Evolutionary conservation across 2,329 filamentous ascomycete genomes (phyloP), one percentile per base, ranked within the genome.

Genomic region (Camillea tinctor): DNA sequence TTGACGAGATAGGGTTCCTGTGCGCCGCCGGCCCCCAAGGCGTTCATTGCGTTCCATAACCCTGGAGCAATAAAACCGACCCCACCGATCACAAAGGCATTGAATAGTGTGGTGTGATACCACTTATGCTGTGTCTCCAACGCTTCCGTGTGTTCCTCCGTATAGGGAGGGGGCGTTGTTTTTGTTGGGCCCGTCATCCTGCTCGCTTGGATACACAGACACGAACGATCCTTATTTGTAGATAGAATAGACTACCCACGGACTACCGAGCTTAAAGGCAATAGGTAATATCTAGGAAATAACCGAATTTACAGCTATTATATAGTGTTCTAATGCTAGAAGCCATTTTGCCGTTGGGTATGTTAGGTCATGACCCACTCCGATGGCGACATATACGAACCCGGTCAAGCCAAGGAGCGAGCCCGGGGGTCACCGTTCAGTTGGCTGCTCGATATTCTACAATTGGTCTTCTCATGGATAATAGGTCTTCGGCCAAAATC

Each of bases 11-110:
- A 84, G 0, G 81, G 81, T 52, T 78, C 75, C 59, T 83, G 78
- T 1, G 79, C 79, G 23, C 82, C 82, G 48, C 82, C 82, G 1
- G 81, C 82, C 17, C 82, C 82, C 4, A 83, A 71, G 1, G 76
- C 73, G 61, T 81, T 84, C 79, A 84, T 83, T 1, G 82, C 82
- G 67, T 83, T 84, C 82, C 83, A 85, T 2, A 85, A 69, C 0
- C 80, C 80, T 0, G 80, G 80, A 0, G 78, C 78, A 40, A 81
- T 72, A 64, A 84, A 84, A 1, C 80, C 82, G 0, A 83, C 81
- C 15, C 74, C 75, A 13, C 82, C 82, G 52, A 84, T 82, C 17
- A 84, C 74, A 53, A 79, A 79, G 48, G 81, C 81, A 66, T 84
- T 82, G 74, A 83, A 84, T 1, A 84, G 74, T 0, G 80, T 83